Percentiles rank a stretch among this genome's conserved stretches.
phyloP scores from a whole-genome alignment of 371 early-diverging fungal species.

The Mortierella sp. region DNA sequence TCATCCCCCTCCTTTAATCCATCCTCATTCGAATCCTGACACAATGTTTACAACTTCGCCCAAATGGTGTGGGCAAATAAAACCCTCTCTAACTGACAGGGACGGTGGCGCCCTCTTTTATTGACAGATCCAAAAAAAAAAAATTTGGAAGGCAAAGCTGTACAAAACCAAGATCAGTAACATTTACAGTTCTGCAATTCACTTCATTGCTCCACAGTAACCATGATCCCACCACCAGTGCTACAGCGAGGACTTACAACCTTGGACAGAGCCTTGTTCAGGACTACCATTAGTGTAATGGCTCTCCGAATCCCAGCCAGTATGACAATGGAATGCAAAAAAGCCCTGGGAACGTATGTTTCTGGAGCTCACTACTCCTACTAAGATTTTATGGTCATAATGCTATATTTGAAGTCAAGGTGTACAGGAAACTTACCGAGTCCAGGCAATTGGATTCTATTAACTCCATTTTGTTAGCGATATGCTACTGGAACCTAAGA shows the following conservation, averaged over 20 bases:
- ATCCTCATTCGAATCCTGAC: background rate
- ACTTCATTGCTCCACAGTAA: background rate
- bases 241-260: conserved; percentile 66
- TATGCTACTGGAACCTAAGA: conserved; percentile 77
- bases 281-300: conserved; percentile 62
- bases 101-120: conserved; percentile 5
- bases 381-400: background rate
- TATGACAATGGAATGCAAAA: conserved; percentile 67
- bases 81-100: conserved; percentile 14
- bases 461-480: conserved; percentile 58
- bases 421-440: background rate
- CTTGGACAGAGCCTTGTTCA: conserved; percentile 75
- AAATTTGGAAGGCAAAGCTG: too few relatives aligned
- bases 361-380: background rate
- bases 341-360: conserved; percentile 63
- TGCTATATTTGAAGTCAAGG: background rate
- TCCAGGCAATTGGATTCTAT: background rate
- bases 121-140: background rate
- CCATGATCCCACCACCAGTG: conserved; percentile 53
- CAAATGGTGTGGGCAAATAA: conserved; percentile 1
- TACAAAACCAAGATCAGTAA: too few relatives aligned
- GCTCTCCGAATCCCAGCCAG: conserved; percentile 78
- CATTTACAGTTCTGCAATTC: background rate
- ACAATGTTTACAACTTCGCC: background rate
- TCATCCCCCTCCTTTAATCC: background rate